These are phyloP conservation scores for Cladorrhinum sp. DNA, from an alignment of 2,329 filamentous ascomycete genomes.

Conservation along the genomic window DNA sequence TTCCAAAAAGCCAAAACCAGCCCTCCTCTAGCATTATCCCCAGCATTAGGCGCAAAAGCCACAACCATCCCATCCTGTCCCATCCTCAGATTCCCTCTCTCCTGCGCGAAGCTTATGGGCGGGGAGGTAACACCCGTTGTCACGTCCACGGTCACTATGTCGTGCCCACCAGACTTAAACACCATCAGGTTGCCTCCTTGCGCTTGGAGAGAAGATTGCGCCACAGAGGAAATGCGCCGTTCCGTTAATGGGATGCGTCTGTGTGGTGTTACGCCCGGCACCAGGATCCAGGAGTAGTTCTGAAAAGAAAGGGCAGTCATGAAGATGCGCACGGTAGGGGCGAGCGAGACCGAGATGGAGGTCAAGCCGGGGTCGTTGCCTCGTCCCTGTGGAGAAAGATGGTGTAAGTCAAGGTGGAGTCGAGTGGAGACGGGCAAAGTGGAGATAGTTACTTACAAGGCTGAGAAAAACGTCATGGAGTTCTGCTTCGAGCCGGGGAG, in stretches of 20 bases:
- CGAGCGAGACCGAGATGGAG: not conserved
- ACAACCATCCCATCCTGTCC: constrained; percentile 6
- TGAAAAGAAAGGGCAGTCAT: not conserved
- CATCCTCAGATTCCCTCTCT: not conserved
- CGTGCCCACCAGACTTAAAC: constrained; percentile 1
- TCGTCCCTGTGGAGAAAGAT: not conserved
- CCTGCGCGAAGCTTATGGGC: not conserved
- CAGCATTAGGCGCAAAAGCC: constrained; percentile 1
- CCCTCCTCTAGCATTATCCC: not conserved
- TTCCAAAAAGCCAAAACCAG: constrained; percentile 1
- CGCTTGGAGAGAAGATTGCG: not conserved
- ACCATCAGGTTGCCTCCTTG: not conserved
- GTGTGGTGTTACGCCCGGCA: not conserved
- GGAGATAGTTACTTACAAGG: not conserved
- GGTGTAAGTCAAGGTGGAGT: not conserved
- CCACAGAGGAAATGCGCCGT: not conserved
- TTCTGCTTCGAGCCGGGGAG: not conserved
- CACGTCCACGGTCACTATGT: not conserved
- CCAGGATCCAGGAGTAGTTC: not conserved
- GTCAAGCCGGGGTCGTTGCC: not conserved
- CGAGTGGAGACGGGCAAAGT: not conserved
- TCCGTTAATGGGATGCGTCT: not conserved
- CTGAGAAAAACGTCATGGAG: not conserved
- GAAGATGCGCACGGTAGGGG: not conserved
- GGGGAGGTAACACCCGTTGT: not conserved